Evolutionary conservation across 1,284 basidiomycete species (phyloP), one percentile per base, ranked within the genome.

Genomic region (Trametes sp.): DNA sequence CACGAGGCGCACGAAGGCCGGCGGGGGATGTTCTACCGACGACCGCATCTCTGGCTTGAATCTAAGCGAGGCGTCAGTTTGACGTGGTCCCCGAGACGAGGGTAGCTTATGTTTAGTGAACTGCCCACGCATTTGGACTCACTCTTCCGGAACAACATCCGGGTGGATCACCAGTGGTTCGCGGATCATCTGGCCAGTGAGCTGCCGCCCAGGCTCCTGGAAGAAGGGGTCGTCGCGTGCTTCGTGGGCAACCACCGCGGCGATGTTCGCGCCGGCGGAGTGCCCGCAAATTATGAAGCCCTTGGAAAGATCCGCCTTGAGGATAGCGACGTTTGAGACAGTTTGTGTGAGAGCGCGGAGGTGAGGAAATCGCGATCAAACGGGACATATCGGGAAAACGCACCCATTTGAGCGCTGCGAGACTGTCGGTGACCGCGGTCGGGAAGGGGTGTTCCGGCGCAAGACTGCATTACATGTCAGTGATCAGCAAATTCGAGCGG

Each of bases 391-490:
- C 5, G 24, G 29, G 26, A 35, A 24, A 19, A 23, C 48, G 29
- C 16, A 24, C 28, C 55, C 44, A 57, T 48, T 57, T 69, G 6
- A 79, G 65, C 3, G 75, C 69, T 11, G 74, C 74, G 41, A 74
- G 76, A 21, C 74, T 68, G 54, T 82, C 81, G 14, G 79, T 72
- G 11, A 77, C 69, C 0, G 75, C 73, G 1, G 73, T 75, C 1
- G 81, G 81, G 67, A 74, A 81, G 0, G 76, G 74, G 59, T 76
- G 61, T 50, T 78, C 76, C 2, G 81, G 81, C 3, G 79, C 78
- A 19, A 78, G 72, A 16, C 79, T 64, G 11, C 13, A 11, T 11
- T 3, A 16, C 19, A 9, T 23, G n/a, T 45, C n/a, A 45, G 29
- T 2, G 2, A 11, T 4, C 13, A 26, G 11, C 4, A 4, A 21